Conservation (phyloP, 257 asterid genomes). For the Solanum paucissectum region DNA sequence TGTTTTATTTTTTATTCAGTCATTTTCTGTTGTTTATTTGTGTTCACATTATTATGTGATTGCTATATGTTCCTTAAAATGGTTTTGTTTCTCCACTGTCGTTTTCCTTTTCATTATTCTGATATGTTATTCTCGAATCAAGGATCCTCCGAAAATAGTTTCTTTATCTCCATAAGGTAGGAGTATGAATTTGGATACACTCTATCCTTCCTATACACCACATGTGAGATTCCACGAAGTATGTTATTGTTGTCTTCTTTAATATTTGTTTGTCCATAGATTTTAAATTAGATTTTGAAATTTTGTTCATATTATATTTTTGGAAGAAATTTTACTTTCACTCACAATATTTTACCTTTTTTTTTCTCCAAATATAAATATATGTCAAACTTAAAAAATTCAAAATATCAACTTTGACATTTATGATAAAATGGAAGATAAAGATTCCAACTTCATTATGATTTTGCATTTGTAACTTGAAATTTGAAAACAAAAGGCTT, state of each 20-base stretch:
- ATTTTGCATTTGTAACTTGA: background rate
- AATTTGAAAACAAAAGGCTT: background rate
- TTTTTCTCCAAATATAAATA: background rate
- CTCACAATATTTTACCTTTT: background rate
- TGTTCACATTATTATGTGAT: background rate
- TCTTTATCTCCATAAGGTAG: background rate
- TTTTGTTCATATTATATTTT: background rate
- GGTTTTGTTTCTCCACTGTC: background rate
- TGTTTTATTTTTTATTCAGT: no score
- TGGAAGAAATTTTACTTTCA: background rate
- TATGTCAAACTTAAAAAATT: background rate
- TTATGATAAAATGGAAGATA: background rate
- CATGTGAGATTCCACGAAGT: no score
- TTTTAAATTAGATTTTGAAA: background rate
- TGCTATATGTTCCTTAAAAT: background rate
- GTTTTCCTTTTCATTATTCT: background rate
- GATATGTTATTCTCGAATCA: no score
- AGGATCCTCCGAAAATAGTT: background rate
- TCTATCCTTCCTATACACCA: no score
- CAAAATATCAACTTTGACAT: background rate
- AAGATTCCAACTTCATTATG: background rate
- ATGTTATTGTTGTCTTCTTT: background rate
- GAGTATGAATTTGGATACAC: no score
- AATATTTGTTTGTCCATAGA: background rate
- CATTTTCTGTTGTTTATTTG: background rate